A percentile compares a stretch with the other conserved stretches of the same genome.
Conservation (phyloP, 768 basidiomycete species). For the Hygrophoropsis aurantiaca region DNA sequence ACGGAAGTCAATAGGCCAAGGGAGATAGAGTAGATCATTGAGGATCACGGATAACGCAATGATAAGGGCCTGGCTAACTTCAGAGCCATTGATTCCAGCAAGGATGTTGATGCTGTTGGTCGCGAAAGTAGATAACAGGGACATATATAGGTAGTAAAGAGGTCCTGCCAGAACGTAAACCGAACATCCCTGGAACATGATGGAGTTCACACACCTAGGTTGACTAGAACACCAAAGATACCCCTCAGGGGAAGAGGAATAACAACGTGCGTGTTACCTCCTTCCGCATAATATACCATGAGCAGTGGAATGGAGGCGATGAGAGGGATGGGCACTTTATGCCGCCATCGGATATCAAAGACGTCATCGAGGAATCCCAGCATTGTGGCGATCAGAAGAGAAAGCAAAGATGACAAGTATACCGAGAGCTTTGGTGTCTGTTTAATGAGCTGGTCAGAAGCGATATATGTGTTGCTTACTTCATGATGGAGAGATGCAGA, state of each 20-base stretch:
- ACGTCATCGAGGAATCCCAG: constrained; percentile 97
- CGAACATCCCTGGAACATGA: neutral
- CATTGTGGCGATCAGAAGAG: constrained; percentile 87
- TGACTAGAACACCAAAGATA: constrained; percentile 75
- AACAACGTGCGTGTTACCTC: constrained; percentile 90
- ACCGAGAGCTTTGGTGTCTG: constrained; percentile 65
- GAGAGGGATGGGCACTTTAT: constrained; percentile 95
- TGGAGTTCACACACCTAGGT: constrained; percentile 64
- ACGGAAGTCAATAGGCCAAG: constrained; percentile 76
- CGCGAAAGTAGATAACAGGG: constrained; percentile 90
- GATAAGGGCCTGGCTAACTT: constrained; percentile 89
- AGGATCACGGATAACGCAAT: constrained; percentile 88
- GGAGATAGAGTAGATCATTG: constrained; percentile 94
- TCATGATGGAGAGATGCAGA: constrained; percentile 78
- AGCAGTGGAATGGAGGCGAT: constrained; percentile 93
- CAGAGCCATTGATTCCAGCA: constrained; percentile 95
- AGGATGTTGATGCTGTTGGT: constrained; percentile 99
- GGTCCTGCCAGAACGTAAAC: constrained; percentile 58
- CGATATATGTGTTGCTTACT: too few relatives aligned
- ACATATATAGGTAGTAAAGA: constrained; percentile 96
- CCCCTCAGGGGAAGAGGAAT: constrained; percentile 81
- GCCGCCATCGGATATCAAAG: constrained; percentile 98
- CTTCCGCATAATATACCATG: constrained; percentile 95
- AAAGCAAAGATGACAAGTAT: constrained; percentile 92
- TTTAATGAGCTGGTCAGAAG: too few relatives aligned